Conservation (phyloP, 2,329 filamentous ascomycete genomes). For the Alternaria postmessia region DNA sequence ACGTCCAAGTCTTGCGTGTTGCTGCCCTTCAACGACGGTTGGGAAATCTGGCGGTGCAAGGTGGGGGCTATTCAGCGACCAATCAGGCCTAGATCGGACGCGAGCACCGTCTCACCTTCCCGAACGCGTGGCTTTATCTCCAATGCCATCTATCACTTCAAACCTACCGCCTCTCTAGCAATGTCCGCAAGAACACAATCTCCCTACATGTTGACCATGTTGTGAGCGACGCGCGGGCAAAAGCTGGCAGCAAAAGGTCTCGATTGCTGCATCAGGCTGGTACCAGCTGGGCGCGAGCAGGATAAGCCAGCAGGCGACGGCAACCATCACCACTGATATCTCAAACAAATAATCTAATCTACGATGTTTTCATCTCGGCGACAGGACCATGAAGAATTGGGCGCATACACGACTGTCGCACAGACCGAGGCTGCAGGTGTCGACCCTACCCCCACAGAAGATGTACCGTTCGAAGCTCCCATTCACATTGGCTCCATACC, state of each 20-base stretch:
- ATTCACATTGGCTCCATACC: conserved; percentile 34
- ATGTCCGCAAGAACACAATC: neutral
- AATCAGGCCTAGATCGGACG: conserved; percentile 13
- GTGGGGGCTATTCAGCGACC: conserved; percentile 17
- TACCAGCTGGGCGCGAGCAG: neutral
- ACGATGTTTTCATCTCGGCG: conserved; percentile 36
- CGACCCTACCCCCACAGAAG: conserved; percentile 24
- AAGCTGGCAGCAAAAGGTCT: neutral
- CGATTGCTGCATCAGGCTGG: neutral
- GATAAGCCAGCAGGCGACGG: neutral
- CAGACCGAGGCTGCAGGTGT: conserved; percentile 37
- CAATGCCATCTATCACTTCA: no score
- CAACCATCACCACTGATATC: neutral
- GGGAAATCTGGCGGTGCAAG: no score
- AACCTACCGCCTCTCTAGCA: neutral
- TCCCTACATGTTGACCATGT: neutral
- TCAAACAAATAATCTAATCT: neutral
- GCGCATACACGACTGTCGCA: conserved; percentile 44
- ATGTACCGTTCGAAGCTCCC: conserved; percentile 9
- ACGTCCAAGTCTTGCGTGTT: no score
- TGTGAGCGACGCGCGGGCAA: neutral
- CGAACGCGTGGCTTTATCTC: conserved; percentile 19
- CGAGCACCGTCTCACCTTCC: conserved; percentile 16
- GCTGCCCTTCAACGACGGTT: no score
- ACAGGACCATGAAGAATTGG: conserved; percentile 25